Evolutionary conservation across 31 red algal genomes (phyloP).

Genomic region (Asparagopsis taxiformis): DNA sequence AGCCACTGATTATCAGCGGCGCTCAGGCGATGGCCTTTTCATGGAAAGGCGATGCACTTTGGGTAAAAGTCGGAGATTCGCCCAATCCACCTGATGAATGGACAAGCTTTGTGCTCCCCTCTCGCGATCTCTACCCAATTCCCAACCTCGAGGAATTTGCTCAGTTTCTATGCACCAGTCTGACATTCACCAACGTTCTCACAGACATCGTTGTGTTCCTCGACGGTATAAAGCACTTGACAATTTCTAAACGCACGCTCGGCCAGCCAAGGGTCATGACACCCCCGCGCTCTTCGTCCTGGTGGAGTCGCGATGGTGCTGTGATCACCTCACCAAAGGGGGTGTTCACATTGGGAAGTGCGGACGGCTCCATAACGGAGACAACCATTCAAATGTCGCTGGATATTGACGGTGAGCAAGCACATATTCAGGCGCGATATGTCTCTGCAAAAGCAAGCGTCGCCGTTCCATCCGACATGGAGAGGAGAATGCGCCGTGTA

Average conservation of each 20-base stretch:
- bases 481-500: slow-evolving; percentile 55
- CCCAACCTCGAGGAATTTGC: slow-evolving; percentile 58
- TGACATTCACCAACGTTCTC: slow-evolving; percentile 68
- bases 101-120: slow-evolving; percentile 75
- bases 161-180: slow-evolving; percentile 60
- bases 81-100: slow-evolving; percentile 17
- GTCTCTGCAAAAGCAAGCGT: slow-evolving; percentile 57
- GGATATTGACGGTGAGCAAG: slow-evolving; percentile 13
- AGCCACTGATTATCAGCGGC: slow-evolving; percentile 61
- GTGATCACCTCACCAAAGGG: slow-evolving; percentile 38
- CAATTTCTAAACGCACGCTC: slow-evolving; percentile 29
- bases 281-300: slow-evolving; percentile 49
- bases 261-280: slow-evolving; percentile 30
- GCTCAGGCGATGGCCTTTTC: slow-evolving; percentile 48
- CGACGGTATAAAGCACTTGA: slow-evolving; percentile 21
- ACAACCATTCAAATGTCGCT: slow-evolving; percentile 14
- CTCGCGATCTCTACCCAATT: slow-evolving; percentile 56
- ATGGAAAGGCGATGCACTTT: slow-evolving; percentile 78
- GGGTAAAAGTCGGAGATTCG: slow-evolving; percentile 24
- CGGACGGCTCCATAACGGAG: slow-evolving; percentile 34
- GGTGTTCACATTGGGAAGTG: slow-evolving; percentile 37
- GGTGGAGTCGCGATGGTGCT: slow-evolving; percentile 58
- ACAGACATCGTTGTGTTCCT: slow-evolving; percentile 39
- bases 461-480: slow-evolving; percentile 35
- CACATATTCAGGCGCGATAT: slow-evolving; percentile 27